Conservation (phyloP, 495 filamentous ascomycete genomes). For the Penicillium waksmanii region DNA sequence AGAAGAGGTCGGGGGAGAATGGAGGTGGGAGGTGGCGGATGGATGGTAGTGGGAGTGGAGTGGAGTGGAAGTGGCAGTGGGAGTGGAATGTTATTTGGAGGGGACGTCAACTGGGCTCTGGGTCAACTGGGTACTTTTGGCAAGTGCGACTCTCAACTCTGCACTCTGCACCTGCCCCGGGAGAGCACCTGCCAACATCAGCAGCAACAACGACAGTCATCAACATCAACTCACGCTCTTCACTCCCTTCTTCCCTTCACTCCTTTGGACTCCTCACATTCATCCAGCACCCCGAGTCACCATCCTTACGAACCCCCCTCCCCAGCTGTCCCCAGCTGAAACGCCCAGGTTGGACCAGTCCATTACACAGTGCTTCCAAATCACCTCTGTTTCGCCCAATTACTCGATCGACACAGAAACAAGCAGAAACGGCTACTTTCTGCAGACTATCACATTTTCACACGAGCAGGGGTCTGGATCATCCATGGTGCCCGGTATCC, state of each 20-base stretch:
- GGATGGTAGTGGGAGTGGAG: neutral
- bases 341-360: conserved; percentile 6
- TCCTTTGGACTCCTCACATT: neutral
- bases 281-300: neutral
- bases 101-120: neutral
- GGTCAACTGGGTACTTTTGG: neutral
- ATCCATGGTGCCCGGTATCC: neutral
- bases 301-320: neutral
- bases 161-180: no score
- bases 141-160: neutral
- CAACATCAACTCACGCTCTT: neutral
- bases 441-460: conserved; percentile 16
- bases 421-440: conserved; percentile 3
- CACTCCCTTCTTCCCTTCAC: neutral
- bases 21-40: conserved; percentile 7
- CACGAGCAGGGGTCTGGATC: conserved; percentile 5
- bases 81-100: neutral
- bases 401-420: conserved; percentile 2
- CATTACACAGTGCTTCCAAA: neutral
- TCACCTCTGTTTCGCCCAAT: conserved; percentile 5
- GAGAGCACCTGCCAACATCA: no score
- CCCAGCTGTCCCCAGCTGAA: neutral
- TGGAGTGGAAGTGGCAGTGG: neutral
- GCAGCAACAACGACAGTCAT: no score
- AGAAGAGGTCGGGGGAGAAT: conserved; percentile 4